A percentile compares a stretch with the other conserved stretches of the same genome.
These are phyloP conservation scores for Annulohypoxylon stygium DNA, from an alignment of 495 filamentous ascomycete species.

Conservation along the genomic window DNA sequence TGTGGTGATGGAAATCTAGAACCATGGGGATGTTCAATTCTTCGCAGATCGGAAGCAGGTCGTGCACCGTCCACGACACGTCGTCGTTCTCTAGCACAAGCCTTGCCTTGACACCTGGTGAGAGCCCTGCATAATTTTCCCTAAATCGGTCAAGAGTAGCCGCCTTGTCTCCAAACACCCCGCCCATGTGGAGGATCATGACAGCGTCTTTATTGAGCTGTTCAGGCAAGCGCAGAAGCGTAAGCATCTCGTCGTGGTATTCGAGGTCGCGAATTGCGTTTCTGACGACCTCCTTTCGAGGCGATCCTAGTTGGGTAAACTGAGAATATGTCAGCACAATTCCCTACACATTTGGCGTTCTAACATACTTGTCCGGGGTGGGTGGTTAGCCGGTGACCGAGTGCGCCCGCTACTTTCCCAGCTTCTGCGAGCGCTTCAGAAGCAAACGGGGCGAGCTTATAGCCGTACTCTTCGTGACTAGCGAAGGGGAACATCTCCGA, in stretches of 20 bases:
- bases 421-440: constrained; percentile 80
- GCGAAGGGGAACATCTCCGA: constrained; percentile 99
- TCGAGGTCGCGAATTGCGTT: constrained; percentile 85
- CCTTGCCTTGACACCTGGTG: constrained; percentile 78
- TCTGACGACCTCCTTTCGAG: constrained; percentile 77
- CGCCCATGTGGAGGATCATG: constrained; percentile 96
- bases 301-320: constrained; percentile 92
- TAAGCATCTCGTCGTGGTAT: constrained; percentile 89
- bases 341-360: not conserved
- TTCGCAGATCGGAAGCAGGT: constrained; percentile 90
- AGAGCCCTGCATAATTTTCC: constrained; percentile 76
- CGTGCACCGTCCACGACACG: constrained; percentile 88
- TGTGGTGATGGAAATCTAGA: constrained; percentile 95
- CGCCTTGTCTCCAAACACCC: constrained; percentile 87
- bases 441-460: constrained; percentile 88
- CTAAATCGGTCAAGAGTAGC: constrained; percentile 86
- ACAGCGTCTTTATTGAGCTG: constrained; percentile 90
- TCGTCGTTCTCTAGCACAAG: constrained; percentile 97
- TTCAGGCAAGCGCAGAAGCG: constrained; percentile 79
- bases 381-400: constrained; percentile 88
- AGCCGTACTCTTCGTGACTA: constrained; percentile 87
- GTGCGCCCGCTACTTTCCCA: constrained; percentile 80
- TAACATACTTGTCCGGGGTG: constrained; percentile 82
- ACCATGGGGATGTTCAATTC: constrained; percentile 94
- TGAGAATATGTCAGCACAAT: constrained; percentile 46